Conservation (phyloP, 2,329 filamentous ascomycete species). For the Ophiostoma sp. region DNA sequence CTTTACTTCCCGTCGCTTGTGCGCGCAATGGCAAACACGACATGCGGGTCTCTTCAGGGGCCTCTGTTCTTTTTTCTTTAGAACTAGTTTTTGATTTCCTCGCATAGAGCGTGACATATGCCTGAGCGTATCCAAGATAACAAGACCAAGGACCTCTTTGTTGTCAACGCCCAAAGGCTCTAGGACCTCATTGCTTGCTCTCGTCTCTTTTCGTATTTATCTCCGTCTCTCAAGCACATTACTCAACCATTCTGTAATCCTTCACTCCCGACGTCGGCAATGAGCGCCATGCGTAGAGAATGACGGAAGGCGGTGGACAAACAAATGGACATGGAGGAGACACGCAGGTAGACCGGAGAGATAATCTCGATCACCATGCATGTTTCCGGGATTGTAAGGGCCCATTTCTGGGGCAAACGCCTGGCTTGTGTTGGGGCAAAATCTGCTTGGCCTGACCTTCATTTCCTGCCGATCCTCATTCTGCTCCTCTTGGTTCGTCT, state of each 20-base stretch:
- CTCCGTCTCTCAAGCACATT: not conserved
- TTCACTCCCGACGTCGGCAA: not conserved
- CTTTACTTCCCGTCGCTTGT: not conserved
- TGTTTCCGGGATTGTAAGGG: not conserved
- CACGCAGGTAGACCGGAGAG: not conserved
- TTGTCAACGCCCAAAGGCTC: not conserved
- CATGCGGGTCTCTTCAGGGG: not conserved
- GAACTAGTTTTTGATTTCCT: no score
- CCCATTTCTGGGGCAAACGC: not conserved
- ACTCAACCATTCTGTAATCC: no score
- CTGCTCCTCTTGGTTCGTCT: not conserved
- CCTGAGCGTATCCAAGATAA: not conserved
- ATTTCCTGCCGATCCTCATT: constrained; percentile 1
- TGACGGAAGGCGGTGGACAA: not conserved
- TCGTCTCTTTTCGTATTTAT: not conserved
- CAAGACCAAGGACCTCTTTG: not conserved
- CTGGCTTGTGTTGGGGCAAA: not conserved
- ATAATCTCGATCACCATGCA: not conserved
- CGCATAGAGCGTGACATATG: not conserved
- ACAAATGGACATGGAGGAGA: not conserved
- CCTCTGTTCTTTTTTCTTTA: not conserved
- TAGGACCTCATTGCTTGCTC: not conserved
- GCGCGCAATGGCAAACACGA: not conserved
- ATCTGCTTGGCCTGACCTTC: not conserved
- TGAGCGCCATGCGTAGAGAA: not conserved